Conservation (phyloP, 768 basidiomycete species). For the Suillus fuscotomentosus region DNA sequence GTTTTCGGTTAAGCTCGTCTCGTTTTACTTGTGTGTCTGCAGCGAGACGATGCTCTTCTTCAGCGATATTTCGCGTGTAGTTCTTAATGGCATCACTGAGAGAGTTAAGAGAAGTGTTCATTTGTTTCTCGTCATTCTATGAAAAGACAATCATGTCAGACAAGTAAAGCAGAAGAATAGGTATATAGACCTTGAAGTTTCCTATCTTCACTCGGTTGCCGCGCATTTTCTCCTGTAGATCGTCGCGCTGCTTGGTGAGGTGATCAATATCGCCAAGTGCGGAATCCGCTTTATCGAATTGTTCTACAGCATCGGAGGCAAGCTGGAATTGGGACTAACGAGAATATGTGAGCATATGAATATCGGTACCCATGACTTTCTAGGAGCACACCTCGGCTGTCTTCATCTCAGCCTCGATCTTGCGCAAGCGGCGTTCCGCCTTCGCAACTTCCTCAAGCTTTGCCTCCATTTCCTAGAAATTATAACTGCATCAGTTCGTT, state of each 20-base stretch:
- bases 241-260: constrained; percentile 38
- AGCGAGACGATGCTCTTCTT: constrained; percentile 53
- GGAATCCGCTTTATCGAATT: constrained; percentile 37
- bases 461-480: constrained; percentile 40
- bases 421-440: constrained; percentile 35
- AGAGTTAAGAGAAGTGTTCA: constrained; percentile 40
- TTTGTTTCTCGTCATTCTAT: constrained; percentile 51
- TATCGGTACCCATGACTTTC: not conserved
- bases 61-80: constrained; percentile 46
- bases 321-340: constrained; percentile 32
- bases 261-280: constrained; percentile 47
- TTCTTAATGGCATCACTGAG: constrained; percentile 33
- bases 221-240: constrained; percentile 40
- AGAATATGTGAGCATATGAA: constrained; percentile 6
- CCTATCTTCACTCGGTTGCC: constrained; percentile 43
- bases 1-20: constrained; percentile 51
- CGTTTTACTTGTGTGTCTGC: constrained; percentile 60
- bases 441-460: constrained; percentile 43
- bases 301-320: constrained; percentile 35
- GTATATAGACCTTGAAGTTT: constrained; percentile 40
- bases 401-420: constrained; percentile 38
- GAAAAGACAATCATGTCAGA: constrained; percentile 2
- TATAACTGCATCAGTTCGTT: not conserved
- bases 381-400: constrained; percentile 36
- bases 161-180: constrained; percentile 14